phyloP scores from a whole-genome alignment of 352 stramenopile species.

The Globisporangium rhizosaccharum region DNA sequence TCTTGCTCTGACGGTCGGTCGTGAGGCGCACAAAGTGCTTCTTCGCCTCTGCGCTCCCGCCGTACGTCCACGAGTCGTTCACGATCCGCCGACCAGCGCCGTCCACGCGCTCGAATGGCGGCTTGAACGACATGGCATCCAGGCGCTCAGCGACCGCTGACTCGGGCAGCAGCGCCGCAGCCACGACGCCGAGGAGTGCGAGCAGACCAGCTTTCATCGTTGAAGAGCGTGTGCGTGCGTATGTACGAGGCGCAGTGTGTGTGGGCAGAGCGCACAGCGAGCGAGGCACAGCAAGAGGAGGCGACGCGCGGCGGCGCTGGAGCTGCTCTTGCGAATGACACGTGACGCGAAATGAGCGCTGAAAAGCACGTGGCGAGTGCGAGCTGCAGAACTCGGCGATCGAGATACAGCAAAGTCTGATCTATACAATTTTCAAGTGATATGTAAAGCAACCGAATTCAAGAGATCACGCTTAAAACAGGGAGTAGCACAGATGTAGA shows the following conservation, averaged over 20 bases:
- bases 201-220: neutral
- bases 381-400: no score
- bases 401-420: no score
- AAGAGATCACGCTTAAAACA: no score
- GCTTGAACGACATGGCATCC: conserved; percentile 74
- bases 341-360: neutral
- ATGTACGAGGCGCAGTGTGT: neutral
- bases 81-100: conserved; percentile 52
- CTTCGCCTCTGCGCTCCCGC: conserved; percentile 70
- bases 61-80: conserved; percentile 72
- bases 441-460: no score
- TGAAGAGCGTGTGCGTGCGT: neutral
- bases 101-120: conserved; percentile 67
- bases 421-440: no score
- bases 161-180: neutral
- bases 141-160: conserved; percentile 23
- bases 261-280: neutral
- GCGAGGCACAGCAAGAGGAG: neutral
- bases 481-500: no score
- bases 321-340: neutral
- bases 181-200: neutral
- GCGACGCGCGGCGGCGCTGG: neutral
- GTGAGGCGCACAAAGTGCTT: conserved; percentile 87
- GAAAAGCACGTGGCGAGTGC: neutral
- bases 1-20: conserved; percentile 84